Evolutionary conservation across 148 eudicot species (phyloP).

Genomic region (Rhododendron vialii): DNA sequence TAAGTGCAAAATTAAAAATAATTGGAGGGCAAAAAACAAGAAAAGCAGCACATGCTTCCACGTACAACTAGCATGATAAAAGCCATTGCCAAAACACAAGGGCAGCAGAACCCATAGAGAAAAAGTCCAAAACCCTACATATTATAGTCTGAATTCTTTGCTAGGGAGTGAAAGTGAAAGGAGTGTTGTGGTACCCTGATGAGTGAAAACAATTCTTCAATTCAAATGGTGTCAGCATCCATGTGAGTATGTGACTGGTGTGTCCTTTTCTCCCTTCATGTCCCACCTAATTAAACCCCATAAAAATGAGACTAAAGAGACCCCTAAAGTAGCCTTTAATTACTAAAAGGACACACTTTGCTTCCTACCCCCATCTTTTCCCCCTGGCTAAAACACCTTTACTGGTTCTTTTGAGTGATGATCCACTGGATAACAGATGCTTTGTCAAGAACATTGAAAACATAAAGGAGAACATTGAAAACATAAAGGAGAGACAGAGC

Average conservation of each 20-base stretch:
- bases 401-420: not conserved
- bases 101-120: conserved; percentile 22
- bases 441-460: not conserved
- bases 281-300: conserved; percentile 62
- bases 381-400: not conserved
- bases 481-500: conserved; percentile 6
- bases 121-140: conserved; percentile 25
- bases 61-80: conserved; percentile 3
- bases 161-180: conserved; percentile 39
- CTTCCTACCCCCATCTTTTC: conserved; percentile 10
- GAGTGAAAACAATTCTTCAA: not conserved
- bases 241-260: conserved; percentile 56
- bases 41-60: conserved; percentile 15
- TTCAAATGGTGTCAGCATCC: conserved; percentile 66
- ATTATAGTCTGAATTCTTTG: conserved; percentile 8
- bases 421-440: conserved; percentile 1
- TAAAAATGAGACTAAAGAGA: conserved; percentile 52
- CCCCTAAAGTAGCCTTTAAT: conserved; percentile 33
- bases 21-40: not conserved
- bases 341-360: conserved; percentile 31
- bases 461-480: not conserved
- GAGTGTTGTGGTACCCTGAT: conserved; percentile 24
- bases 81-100: conserved; percentile 17
- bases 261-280: conserved; percentile 32
- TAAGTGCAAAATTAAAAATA: conserved; percentile 20